phyloP scores from a whole-genome alignment of 371 early-diverging fungal species.

The Capniomyces stellatus region DNA sequence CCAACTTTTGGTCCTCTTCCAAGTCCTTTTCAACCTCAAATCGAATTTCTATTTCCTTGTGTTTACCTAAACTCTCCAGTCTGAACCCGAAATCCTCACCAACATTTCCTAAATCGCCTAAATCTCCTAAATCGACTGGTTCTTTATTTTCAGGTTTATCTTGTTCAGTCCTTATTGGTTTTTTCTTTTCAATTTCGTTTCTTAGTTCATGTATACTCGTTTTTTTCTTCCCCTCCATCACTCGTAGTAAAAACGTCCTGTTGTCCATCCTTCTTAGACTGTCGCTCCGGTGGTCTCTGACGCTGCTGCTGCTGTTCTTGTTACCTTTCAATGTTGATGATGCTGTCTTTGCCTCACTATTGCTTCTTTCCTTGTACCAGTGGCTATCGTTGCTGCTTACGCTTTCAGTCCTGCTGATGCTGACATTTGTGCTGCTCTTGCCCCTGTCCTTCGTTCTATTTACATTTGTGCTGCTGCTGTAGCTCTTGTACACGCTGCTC shows the following conservation, averaged over 20 bases:
- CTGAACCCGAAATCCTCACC: neutral
- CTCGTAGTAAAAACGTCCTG: neutral
- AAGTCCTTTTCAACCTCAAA: neutral
- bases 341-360: neutral
- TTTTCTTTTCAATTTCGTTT: neutral
- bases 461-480: too few species aligned
- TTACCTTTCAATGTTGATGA: neutral
- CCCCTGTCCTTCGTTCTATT: neutral
- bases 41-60: neutral
- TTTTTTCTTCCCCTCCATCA: neutral
- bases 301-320: neutral
- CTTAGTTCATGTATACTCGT: neutral
- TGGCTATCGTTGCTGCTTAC: neutral
- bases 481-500: neutral
- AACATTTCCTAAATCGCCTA: neutral
- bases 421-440: neutral
- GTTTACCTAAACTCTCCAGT: neutral
- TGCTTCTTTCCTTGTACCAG: neutral
- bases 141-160: too few species aligned
- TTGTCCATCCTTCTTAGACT: neutral
- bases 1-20: neutral
- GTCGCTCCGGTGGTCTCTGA: neutral
- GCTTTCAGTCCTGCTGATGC: neutral
- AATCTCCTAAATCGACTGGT: neutral
- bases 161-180: neutral